Base-by-base conservation (phyloP, 805 yeast species). In the Saccharomyces kudriavzevii region DNA sequence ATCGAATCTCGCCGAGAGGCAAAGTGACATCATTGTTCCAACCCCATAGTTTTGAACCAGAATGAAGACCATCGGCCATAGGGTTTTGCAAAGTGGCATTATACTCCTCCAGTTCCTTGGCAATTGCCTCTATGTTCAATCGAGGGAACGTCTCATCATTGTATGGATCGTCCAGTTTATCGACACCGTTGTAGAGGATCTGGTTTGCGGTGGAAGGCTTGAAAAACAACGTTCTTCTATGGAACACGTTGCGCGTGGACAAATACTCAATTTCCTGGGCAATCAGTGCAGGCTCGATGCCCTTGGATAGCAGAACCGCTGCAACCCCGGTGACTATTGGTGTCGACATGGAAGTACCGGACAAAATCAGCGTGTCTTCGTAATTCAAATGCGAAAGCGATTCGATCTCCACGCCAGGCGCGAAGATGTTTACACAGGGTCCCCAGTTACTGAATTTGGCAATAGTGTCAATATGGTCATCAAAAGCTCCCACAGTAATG, bases 381-480 rank as follows among this genome's bases (percentile, higher is more conserved):
- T 51, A 50, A 3, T 62, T 47, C 0, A 40, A 59, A 43, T 72
- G 72, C 10, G 80, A 74, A 13, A 85, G 74, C 52, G 91, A 84
- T 27, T 74, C 71, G 2, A 89, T 84, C 14, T 73, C 72, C 0
- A 83, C 84, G 0, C 98, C 98, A 49, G 92, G 81, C 0, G 97
- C 89, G 70, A 87, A 85, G 0, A 89, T 75, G 63, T 89, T 89
- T 6, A 91, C 95, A 68, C 97, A 92, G n/a, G 76, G 74, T 0
- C 98, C 97, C 90, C 91, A 88, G 65, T 92, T 91, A n/a, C 94
- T 80, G 62, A 92, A 91, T 11, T 77, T 64, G 0, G 97, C 95
- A 35, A 90, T 74, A 2, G 74, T 60, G 60, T 89, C 96, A 5
- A 76, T 76, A 20, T 77, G 65, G 64, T 88, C 96, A 63, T 89